Evolutionary conservation across 768 basidiomycete species (phyloP).

Genomic region (Suillus alpinus): DNA sequence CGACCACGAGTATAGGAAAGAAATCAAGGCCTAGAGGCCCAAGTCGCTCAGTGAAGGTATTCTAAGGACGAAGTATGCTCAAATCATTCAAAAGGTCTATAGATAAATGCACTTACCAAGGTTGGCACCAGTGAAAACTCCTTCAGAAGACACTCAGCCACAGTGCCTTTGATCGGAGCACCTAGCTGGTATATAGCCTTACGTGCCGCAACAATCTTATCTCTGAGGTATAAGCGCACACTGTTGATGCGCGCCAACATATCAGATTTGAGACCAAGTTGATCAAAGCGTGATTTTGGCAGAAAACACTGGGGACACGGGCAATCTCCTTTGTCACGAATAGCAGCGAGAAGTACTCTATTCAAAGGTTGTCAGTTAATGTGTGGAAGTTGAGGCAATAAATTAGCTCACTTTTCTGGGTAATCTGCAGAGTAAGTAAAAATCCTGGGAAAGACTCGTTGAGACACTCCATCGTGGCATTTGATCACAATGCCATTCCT

Average conservation of each 20-base stretch:
- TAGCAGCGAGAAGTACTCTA: conserved; percentile 24
- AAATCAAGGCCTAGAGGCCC: conserved; percentile 18
- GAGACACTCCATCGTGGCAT: conserved; percentile 13
- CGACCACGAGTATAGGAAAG: conserved; percentile 27
- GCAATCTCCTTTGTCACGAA: conserved; percentile 23
- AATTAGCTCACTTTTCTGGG: conserved; percentile 15
- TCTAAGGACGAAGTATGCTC: conserved; percentile 16
- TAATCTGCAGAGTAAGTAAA: conserved; percentile 19
- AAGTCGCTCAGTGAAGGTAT: conserved; percentile 30
- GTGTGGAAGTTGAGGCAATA: neutral
- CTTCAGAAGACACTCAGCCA: conserved; percentile 6
- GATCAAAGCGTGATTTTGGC: conserved; percentile 11
- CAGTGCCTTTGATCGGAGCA: conserved; percentile 4
- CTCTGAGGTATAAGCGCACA: conserved; percentile 2
- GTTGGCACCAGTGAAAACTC: conserved; percentile 10
- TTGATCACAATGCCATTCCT: conserved; percentile 13
- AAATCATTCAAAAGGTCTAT: neutral
- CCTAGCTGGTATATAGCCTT: conserved; percentile 9
- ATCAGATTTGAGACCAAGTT: conserved; percentile 15
- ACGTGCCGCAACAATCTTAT: conserved; percentile 3
- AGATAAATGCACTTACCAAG: conserved; percentile 5
- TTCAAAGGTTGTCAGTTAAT: neutral
- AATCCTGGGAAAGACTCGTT: conserved; percentile 16
- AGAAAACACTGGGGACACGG: conserved; percentile 27
- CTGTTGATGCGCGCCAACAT: neutral